A percentile compares a stretch with the other conserved stretches of the same genome.
Evolutionary conservation across 345 rosid species (phyloP).

Genomic region (Salix koriyanagi): DNA sequence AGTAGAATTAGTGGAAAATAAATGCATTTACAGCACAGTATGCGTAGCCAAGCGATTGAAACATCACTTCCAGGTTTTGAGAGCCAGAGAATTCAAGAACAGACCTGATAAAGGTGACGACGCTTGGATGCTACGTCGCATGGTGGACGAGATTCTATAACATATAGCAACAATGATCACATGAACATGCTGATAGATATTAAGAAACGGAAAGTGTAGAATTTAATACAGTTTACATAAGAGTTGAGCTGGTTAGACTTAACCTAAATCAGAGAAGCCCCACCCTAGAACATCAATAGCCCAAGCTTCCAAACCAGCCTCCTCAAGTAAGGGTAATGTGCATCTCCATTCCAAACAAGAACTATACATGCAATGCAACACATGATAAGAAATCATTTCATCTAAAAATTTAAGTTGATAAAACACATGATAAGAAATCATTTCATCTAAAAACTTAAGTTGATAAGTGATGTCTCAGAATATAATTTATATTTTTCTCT

Average conservation of each 20-base stretch:
- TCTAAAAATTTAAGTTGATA: too few relatives aligned
- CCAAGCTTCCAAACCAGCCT: conserved; percentile 86
- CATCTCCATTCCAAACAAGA: conserved; percentile 98
- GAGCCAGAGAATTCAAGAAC: neutral
- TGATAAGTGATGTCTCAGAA: too few relatives aligned
- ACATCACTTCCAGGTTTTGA: neutral
- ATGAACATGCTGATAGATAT: neutral
- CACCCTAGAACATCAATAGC: conserved; percentile 90
- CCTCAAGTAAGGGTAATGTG: conserved; percentile 78
- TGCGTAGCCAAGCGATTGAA: neutral
- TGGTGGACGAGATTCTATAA: conserved; percentile 50
- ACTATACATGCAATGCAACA: conserved; percentile 42
- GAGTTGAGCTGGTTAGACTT: neutral
- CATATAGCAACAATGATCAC: neutral
- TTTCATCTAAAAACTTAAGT: too few relatives aligned
- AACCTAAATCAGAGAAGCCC: conserved; percentile 95
- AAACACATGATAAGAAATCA: neutral
- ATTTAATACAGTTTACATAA: neutral
- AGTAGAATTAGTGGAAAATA: neutral
- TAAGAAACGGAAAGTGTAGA: neutral
- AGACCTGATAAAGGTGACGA: conserved; percentile 76
- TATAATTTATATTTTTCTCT: too few relatives aligned
- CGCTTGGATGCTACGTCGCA: conserved; percentile 71
- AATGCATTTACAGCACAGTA: neutral
- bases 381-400: too few relatives aligned